Evolutionary conservation across 2,329 filamentous ascomycete genomes (phyloP).

Genomic region (Chaetomiaceae sp.): DNA sequence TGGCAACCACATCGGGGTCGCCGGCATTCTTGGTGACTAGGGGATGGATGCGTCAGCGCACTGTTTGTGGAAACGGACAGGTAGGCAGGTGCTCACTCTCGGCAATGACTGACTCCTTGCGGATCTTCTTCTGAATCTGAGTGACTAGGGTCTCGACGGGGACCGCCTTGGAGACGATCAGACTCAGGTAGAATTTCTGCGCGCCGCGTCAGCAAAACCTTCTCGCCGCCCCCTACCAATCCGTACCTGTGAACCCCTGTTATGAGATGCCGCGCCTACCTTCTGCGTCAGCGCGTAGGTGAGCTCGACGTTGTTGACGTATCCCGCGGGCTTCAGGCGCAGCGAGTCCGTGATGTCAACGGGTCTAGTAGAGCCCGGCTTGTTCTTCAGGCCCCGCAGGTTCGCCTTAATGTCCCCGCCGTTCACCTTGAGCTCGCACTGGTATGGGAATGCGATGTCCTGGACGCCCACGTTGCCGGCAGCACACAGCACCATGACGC

Average conservation of each 20-base stretch:
- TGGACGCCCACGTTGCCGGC: constrained; percentile 57
- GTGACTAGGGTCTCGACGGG: constrained; percentile 67
- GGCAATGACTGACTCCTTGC: constrained; percentile 73
- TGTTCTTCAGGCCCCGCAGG: constrained; percentile 89
- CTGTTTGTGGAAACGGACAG: not conserved
- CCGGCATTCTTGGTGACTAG: constrained; percentile 74
- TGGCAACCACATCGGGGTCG: constrained; percentile 85
- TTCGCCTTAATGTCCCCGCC: constrained; percentile 87
- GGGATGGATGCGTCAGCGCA: constrained; percentile 8
- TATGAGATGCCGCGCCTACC: constrained; percentile 40
- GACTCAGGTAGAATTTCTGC: constrained; percentile 66
- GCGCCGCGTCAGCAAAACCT: constrained; percentile 1
- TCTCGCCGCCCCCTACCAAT: constrained; percentile 16
- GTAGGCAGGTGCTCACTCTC: constrained; percentile 59
- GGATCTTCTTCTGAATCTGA: constrained; percentile 68
- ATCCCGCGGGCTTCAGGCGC: constrained; percentile 60
- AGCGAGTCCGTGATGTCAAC: constrained; percentile 82
- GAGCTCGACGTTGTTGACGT: constrained; percentile 73
- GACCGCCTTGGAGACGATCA: constrained; percentile 71
- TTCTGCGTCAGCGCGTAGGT: constrained; percentile 91
- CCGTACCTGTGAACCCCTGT: constrained; percentile 12
- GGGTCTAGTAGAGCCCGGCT: constrained; percentile 87
- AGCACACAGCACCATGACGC: constrained; percentile 81
- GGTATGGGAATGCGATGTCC: constrained; percentile 84
- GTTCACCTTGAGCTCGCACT: constrained; percentile 90